These are phyloP conservation scores for Serendipita indica DNA, from an alignment of 768 basidiomycete species.

Conservation along the genomic window DNA sequence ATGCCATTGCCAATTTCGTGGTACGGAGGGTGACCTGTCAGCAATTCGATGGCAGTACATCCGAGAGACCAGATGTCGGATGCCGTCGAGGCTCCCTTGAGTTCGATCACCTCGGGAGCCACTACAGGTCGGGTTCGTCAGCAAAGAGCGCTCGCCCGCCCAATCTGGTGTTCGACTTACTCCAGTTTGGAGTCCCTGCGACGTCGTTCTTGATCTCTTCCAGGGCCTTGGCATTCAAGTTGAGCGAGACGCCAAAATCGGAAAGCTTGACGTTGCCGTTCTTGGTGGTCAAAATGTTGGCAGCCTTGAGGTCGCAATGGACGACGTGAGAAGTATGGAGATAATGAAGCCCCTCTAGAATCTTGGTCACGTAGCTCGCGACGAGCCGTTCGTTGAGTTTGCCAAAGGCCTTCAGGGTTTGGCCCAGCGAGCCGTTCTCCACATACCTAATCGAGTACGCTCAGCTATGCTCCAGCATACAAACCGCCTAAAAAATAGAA, in stretches of 20 bases:
- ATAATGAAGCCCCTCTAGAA: conserved; percentile 88
- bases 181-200: conserved; percentile 96
- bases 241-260: conserved; percentile 95
- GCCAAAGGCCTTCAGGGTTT: conserved; percentile 86
- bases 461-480: not conserved
- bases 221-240: conserved; percentile 61
- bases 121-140: conserved; percentile 24
- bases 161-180: conserved; percentile 21
- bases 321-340: conserved; percentile 70
- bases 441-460: conserved; percentile 47
- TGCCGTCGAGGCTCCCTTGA: conserved; percentile 85
- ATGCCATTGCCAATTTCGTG: conserved; percentile 78
- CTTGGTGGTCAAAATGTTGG: conserved; percentile 98
- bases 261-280: conserved; percentile 93
- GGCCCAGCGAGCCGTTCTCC: conserved; percentile 89
- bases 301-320: conserved; percentile 96
- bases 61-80: conserved; percentile 94
- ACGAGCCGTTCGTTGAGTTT: conserved; percentile 86
- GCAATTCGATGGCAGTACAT: conserved; percentile 85
- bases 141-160: not conserved
- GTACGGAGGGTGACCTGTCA: conserved; percentile 88
- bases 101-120: conserved; percentile 95
- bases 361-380: conserved; percentile 88
- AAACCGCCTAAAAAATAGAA: conserved; percentile 8
- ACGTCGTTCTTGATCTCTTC: conserved; percentile 69